Evolutionary conservation across 768 basidiomycete genomes (phyloP).

Genomic region (Amanita polypyramis): DNA sequence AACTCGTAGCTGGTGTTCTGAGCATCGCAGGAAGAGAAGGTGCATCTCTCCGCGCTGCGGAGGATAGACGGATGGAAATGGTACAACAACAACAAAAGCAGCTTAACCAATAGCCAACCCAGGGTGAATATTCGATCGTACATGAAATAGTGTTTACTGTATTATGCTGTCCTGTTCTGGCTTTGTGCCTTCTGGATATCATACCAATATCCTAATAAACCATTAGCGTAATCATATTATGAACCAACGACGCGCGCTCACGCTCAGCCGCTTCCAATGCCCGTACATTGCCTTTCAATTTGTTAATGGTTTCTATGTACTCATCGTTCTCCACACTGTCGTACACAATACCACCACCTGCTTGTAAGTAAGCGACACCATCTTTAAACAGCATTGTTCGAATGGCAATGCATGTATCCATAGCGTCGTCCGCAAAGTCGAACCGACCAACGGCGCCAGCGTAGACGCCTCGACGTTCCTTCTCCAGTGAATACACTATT

Average conservation of each 20-base stretch:
- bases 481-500: slow-evolving; percentile 76
- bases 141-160: background rate
- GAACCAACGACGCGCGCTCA: slow-evolving; percentile 29
- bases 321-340: slow-evolving; percentile 98
- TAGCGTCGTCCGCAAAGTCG: slow-evolving; percentile 88
- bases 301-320: slow-evolving; percentile 92
- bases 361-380: slow-evolving; percentile 85
- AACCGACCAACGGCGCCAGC: slow-evolving; percentile 98
- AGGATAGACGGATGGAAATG: slow-evolving; percentile 19
- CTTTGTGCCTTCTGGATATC: slow-evolving; percentile 41
- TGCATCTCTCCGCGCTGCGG: slow-evolving; percentile 33
- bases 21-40: slow-evolving; percentile 82
- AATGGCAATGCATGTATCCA: slow-evolving; percentile 99
- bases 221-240: slow-evolving; percentile 13
- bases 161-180: slow-evolving; percentile 11
- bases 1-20: slow-evolving; percentile 82
- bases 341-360: slow-evolving; percentile 94
- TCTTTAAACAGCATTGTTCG: slow-evolving; percentile 97
- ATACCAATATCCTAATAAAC: slow-evolving; percentile 54
- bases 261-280: slow-evolving; percentile 85
- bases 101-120: slow-evolving; percentile 1
- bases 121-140: slow-evolving; percentile 5
- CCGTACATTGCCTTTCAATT: slow-evolving; percentile 76
- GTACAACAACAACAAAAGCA: slow-evolving; percentile 12
- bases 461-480: slow-evolving; percentile 87